These are phyloP conservation scores for Starmerella sp. DNA, from an alignment of 805 yeast genomes.

Conservation along the genomic window DNA sequence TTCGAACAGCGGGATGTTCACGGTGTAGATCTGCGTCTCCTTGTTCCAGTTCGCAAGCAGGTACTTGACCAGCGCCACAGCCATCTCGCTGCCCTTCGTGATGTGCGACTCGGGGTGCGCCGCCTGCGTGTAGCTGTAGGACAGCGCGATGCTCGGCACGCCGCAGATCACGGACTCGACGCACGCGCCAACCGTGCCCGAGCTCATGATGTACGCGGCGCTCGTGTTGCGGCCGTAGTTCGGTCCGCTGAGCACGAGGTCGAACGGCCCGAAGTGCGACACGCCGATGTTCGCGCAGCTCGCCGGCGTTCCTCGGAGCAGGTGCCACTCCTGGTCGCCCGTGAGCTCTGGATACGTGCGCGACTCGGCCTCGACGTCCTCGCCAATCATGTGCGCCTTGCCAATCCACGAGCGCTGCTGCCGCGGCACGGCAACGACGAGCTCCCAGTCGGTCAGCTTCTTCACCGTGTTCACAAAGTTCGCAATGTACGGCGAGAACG, in stretches of 20 bases:
- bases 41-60: conserved; percentile 48
- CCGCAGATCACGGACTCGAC: conserved; percentile 75
- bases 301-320: conserved; percentile 91
- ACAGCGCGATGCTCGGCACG: conserved; percentile 60
- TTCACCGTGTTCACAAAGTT: conserved; percentile 62
- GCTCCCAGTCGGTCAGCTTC: conserved; percentile 65
- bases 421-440: conserved; percentile 71
- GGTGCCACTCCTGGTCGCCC: conserved; percentile 43
- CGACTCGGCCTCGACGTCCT: conserved; percentile 33
- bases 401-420: conserved; percentile 93
- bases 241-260: conserved; percentile 87
- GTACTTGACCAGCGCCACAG: conserved; percentile 52
- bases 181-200: conserved; percentile 96
- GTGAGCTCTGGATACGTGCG: conserved; percentile 39
- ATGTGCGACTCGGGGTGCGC: conserved; percentile 41
- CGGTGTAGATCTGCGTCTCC: conserved; percentile 59
- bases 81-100: conserved; percentile 52
- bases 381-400: conserved; percentile 71
- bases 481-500: conserved; percentile 74
- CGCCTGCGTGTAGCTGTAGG: conserved; percentile 62
- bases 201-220: conserved; percentile 74
- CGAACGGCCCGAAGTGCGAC: conserved; percentile 57
- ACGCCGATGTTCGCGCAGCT: conserved; percentile 87
- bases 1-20: conserved; percentile 69
- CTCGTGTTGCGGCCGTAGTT: conserved; percentile 90